These are phyloP conservation scores for Akanthomyces muscarius DNA, from an alignment of 2,329 filamentous ascomycete species.

Conservation along the genomic window DNA sequence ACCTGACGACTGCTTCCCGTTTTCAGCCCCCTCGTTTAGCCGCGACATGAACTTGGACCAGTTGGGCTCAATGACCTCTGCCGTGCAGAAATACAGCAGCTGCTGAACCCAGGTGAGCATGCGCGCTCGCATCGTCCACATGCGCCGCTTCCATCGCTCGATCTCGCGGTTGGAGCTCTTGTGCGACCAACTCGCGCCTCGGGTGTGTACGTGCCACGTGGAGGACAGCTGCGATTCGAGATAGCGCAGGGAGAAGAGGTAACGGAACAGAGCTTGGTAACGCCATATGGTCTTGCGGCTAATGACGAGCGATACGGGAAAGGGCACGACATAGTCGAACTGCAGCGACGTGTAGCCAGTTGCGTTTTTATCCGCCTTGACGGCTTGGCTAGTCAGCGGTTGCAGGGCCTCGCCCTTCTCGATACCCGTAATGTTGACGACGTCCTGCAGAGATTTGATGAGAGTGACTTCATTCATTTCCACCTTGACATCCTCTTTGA, in stretches of 20 bases:
- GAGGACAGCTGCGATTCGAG: slow-evolving; percentile 82
- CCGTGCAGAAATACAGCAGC: slow-evolving; percentile 91
- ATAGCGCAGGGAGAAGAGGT: slow-evolving; percentile 83
- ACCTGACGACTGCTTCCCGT: slow-evolving; percentile 27
- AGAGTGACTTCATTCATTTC: slow-evolving; percentile 94
- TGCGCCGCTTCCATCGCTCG: slow-evolving; percentile 88
- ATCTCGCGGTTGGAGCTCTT: slow-evolving; percentile 68
- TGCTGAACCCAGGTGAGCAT: slow-evolving; percentile 99
- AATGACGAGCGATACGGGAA: slow-evolving; percentile 91
- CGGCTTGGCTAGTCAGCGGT: slow-evolving; percentile 61
- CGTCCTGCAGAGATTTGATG: slow-evolving; percentile 89
- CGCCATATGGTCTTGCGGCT: slow-evolving; percentile 94
- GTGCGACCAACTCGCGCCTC: slow-evolving; percentile 76
- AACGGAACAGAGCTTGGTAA: slow-evolving; percentile 94
- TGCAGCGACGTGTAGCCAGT: slow-evolving; percentile 89
- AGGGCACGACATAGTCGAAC: slow-evolving; percentile 90
- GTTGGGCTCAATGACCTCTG: slow-evolving; percentile 96
- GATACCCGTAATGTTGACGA: slow-evolving; percentile 93
- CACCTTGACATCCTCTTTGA: slow-evolving; percentile 97
- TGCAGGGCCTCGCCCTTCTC: slow-evolving; percentile 83
- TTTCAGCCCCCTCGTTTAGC: slow-evolving; percentile 49
- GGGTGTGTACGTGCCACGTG: slow-evolving; percentile 87
- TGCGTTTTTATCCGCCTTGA: slow-evolving; percentile 83
- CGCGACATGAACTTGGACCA: slow-evolving; percentile 93
- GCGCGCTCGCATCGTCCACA: slow-evolving; percentile 84